Percentiles rank a stretch among this genome's conserved stretches.
These are phyloP conservation scores for Alternaria sp. DNA, from an alignment of 2,329 filamentous ascomycete species.

Conservation along the genomic window DNA sequence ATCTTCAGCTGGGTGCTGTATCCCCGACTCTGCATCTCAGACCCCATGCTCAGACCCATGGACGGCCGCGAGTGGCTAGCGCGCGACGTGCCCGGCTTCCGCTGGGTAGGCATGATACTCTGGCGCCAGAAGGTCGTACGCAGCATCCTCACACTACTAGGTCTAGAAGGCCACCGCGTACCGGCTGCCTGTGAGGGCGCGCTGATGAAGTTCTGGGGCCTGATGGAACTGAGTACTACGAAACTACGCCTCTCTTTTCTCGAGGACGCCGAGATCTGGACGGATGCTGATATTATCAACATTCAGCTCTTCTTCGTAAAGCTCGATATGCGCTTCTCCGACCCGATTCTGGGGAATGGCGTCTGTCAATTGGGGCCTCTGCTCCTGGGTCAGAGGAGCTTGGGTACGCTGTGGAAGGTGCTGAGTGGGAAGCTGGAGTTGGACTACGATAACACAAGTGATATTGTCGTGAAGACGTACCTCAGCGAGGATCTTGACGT, in stretches of 20 bases:
- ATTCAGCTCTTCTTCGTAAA: conserved; percentile 74
- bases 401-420: conserved; percentile 37
- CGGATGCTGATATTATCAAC: conserved; percentile 67
- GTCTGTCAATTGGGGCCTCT: conserved; percentile 51
- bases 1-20: conserved; percentile 72
- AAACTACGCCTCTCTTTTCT: conserved; percentile 64
- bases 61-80: conserved; percentile 45
- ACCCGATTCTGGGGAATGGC: conserved; percentile 66
- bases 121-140: conserved; percentile 54
- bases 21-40: conserved; percentile 63
- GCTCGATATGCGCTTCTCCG: conserved; percentile 72
- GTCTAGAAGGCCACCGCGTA: conserved; percentile 63
- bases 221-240: conserved; percentile 72
- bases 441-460: conserved; percentile 37
- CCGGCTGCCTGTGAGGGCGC: conserved; percentile 61
- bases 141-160: conserved; percentile 68
- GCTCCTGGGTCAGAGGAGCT: conserved; percentile 65
- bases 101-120: conserved; percentile 73
- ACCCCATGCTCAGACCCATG: conserved; percentile 64
- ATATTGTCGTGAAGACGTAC: conserved; percentile 35
- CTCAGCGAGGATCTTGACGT: conserved; percentile 31
- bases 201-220: conserved; percentile 71
- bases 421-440: conserved; percentile 64
- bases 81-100: conserved; percentile 66
- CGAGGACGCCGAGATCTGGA: conserved; percentile 63